Evolutionary conservation across 2,329 filamentous ascomycete genomes (phyloP), one percentile per base, ranked within the genome.

Genomic region (Cladophialophora bantiana): DNA sequence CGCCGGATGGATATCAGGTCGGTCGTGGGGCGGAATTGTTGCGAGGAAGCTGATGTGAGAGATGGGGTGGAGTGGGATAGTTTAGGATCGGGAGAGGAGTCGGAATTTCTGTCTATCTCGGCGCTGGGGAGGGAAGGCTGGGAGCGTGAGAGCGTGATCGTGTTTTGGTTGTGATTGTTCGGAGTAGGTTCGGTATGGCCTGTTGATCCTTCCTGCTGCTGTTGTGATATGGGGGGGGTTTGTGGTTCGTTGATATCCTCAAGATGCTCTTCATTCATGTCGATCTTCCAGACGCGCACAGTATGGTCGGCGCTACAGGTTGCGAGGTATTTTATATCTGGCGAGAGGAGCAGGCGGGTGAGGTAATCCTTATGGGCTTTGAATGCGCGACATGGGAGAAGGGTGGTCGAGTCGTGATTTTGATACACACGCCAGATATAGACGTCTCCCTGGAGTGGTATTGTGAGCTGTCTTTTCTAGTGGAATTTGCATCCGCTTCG

Each of bases 351-450:
- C 53, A 97, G 90, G 65, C 94, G 91, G 1, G 93, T 97, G 74
- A 97, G 94, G 80, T 95, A 97, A 73, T 94, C 93, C 73, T 91
- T 92, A 80, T 97, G 94, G 1, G 94, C 94, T 71, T 88, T 89
- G 83, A 97, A 97, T 70, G 92, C 92, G 65, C 92, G 94, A 67
- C 97, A 88, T 1, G 94, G 93, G 0, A 96, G 85, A 15, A 97
- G 89, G 69, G 92, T 89, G 35, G 94, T 97, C 67, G 90, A 85
- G 65, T 97, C 93, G 71, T 88, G 88, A 67, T 88, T 88, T 75
- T 96, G 93, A 68, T 94, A 87, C 77, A 99, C 91, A 71, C 92
- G 90, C 95, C 95, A 99, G 73, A 99, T 93, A 77, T 96, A 99
- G 70, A 98, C 94, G 74, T 96, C 96, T 72, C 95, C 95, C 92